phyloP scores from a whole-genome alignment of 768 basidiomycete species.

The Phylloporus rhodoxanthus region DNA sequence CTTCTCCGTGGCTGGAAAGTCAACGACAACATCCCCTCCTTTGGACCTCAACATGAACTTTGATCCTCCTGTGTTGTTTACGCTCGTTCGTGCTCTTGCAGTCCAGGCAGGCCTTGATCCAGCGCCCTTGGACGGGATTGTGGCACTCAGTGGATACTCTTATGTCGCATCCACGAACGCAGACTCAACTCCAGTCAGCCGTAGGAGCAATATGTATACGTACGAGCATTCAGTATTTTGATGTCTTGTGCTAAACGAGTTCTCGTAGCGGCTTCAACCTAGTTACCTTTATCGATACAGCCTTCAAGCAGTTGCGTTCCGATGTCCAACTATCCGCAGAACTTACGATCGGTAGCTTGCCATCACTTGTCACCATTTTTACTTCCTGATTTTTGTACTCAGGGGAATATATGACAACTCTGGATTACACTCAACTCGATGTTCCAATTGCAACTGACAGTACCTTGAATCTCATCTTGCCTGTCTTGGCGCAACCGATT shows the following conservation, averaged over 20 bases:
- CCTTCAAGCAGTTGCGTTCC: constrained; percentile 58
- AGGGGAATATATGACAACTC: constrained; percentile 60
- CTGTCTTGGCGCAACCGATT: constrained; percentile 65
- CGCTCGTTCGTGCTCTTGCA: constrained; percentile 61
- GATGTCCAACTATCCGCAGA: constrained; percentile 53
- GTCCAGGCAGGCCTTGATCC: constrained; percentile 57
- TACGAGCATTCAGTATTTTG: constrained; percentile 15
- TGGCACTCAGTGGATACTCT: constrained; percentile 58
- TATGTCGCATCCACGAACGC: constrained; percentile 39
- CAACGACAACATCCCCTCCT: constrained; percentile 49
- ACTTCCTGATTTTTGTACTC: constrained; percentile 5
- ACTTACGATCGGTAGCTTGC: constrained; percentile 48
- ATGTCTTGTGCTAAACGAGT: constrained; percentile 1
- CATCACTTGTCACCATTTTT: background rate
- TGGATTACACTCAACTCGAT: constrained; percentile 52
- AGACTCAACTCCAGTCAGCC: constrained; percentile 29
- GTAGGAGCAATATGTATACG: constrained; percentile 50
- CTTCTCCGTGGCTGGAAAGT: constrained; percentile 49
- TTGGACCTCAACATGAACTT: constrained; percentile 62
- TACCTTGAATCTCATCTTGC: constrained; percentile 58
- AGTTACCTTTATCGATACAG: constrained; percentile 54
- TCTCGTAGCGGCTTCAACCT: constrained; percentile 52
- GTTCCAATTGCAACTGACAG: constrained; percentile 58
- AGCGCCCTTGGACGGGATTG: constrained; percentile 59
- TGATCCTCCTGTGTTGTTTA: constrained; percentile 63